These are phyloP conservation scores for Fusarium pseudoanthophilum DNA, from an alignment of 2,329 filamentous ascomycete genomes.

Conservation along the genomic window DNA sequence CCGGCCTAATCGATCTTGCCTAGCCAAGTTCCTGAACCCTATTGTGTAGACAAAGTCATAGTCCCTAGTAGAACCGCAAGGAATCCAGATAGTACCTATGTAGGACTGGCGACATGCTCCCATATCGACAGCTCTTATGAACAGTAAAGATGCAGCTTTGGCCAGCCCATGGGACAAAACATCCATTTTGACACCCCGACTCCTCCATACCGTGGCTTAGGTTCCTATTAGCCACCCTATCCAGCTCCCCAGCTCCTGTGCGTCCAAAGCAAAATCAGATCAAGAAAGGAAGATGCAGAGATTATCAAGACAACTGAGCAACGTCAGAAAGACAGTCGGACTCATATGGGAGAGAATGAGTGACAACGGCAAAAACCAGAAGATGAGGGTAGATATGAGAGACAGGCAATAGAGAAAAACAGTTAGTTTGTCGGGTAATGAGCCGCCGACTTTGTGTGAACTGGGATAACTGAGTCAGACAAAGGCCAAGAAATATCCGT, in stretches of 20 bases:
- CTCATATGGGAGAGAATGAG: slow-evolving; percentile 16
- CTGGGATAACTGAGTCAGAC: slow-evolving; percentile 49
- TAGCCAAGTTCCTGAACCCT: background rate
- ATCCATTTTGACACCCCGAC: slow-evolving; percentile 45
- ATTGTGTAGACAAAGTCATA: background rate
- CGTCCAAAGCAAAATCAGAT: slow-evolving; percentile 40
- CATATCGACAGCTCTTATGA: slow-evolving; percentile 29
- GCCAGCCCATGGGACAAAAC: slow-evolving; percentile 36
- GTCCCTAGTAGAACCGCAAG: slow-evolving; percentile 7
- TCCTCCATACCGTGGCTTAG: slow-evolving; percentile 41
- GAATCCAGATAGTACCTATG: slow-evolving; percentile 1
- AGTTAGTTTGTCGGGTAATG: slow-evolving; percentile 40
- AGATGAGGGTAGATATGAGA: slow-evolving; percentile 32
- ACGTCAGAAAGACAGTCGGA: slow-evolving; percentile 25
- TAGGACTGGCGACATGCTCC: slow-evolving; percentile 20
- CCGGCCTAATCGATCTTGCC: slow-evolving; percentile 16
- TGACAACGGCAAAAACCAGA: slow-evolving; percentile 27
- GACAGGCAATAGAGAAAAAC: slow-evolving; percentile 39
- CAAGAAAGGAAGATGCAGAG: slow-evolving; percentile 31
- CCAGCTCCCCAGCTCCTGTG: slow-evolving; percentile 45
- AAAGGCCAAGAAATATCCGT: slow-evolving; percentile 54
- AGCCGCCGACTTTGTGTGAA: slow-evolving; percentile 43
- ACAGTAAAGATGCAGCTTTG: slow-evolving; percentile 41
- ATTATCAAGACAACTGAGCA: slow-evolving; percentile 26
- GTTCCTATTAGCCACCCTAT: slow-evolving; percentile 36